Evolutionary conservation across 805 yeast species (phyloP).

Genomic region (Vanderwaltozyma yarrowii): DNA sequence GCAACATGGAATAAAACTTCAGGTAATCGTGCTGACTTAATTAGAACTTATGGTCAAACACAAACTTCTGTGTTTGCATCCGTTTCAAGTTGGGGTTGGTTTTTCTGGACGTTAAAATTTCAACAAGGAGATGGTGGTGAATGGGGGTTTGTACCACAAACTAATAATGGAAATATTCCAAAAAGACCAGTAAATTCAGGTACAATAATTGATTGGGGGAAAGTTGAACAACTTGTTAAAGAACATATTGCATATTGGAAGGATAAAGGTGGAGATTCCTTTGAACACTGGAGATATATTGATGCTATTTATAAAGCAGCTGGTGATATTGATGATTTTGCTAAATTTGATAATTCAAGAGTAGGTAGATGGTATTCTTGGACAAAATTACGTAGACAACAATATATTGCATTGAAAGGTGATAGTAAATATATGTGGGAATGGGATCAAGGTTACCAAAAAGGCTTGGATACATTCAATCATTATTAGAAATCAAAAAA

Average conservation of each 20-base stretch:
- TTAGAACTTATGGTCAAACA: constrained; percentile 49
- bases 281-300: constrained; percentile 72
- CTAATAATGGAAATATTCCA: constrained; percentile 48
- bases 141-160: constrained; percentile 86
- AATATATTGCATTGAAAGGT: constrained; percentile 53
- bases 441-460: constrained; percentile 77
- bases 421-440: constrained; percentile 61
- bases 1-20: constrained; percentile 51
- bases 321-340: constrained; percentile 62
- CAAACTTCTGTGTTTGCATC: constrained; percentile 39
- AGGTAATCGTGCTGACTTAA: constrained; percentile 44
- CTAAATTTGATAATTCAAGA: constrained; percentile 53
- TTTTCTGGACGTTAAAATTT: constrained; percentile 88
- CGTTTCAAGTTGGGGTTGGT: constrained; percentile 60
- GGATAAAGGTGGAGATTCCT: constrained; percentile 43
- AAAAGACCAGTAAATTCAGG: constrained; percentile 13
- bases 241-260: constrained; percentile 65
- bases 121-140: constrained; percentile 89
- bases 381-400: constrained; percentile 49
- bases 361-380: constrained; percentile 69
- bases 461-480: constrained; percentile 35
- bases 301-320: constrained; percentile 75
- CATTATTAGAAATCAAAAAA: neutral
- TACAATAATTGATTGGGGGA: constrained; percentile 23
- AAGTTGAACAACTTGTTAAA: constrained; percentile 21